Conservation (phyloP, 2,329 filamentous ascomycete species). For the Calonectria naviculata region DNA sequence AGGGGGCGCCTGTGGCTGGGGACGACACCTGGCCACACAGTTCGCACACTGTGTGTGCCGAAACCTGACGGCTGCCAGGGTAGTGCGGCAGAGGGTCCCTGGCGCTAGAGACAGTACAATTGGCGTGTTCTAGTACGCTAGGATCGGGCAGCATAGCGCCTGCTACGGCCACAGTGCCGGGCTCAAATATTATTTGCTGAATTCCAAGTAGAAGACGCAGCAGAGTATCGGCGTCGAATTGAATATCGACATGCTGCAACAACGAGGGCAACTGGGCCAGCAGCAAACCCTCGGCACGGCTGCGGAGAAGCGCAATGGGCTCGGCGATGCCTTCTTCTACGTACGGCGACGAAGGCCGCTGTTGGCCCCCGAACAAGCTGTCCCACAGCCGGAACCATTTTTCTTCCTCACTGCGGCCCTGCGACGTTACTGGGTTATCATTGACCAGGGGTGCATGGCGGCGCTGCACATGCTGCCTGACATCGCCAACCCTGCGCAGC, state of each 20-base stretch:
- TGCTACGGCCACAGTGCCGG: no score
- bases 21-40: no score
- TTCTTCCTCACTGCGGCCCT: background rate
- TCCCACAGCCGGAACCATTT: background rate
- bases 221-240: background rate
- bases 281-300: background rate
- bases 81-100: no score
- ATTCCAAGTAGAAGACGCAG: background rate
- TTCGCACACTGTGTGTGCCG: no score
- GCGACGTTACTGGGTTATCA: background rate
- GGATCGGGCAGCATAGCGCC: no score
- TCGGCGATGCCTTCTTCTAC: background rate
- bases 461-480: background rate
- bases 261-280: background rate
- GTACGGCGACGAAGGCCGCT: background rate
- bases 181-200: background rate
- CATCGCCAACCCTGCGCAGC: background rate
- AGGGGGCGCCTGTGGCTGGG: no score
- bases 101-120: no score
- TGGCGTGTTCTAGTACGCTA: no score
- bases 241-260: background rate
- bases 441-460: background rate
- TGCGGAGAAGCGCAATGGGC: background rate
- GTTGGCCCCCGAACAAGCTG: background rate
- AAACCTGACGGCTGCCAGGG: no score